Base-by-base conservation (phyloP, 208 protist species). In the Leishmania lainsoni region DNA sequence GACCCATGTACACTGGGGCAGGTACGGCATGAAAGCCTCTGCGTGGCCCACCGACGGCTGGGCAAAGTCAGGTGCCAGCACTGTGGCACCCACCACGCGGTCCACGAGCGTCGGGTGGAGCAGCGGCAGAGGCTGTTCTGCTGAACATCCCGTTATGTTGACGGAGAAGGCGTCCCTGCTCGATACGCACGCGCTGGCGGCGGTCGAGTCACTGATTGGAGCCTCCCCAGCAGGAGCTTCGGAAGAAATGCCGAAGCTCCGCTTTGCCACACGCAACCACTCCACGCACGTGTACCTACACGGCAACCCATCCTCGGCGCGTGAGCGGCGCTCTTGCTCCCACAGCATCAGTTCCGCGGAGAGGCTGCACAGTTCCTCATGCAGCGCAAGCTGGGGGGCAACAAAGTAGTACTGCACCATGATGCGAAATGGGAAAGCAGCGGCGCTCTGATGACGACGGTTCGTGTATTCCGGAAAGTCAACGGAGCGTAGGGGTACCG, bases 341-440 rank as follows among this genome's bases (percentile, higher is more conserved):
- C 78, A 88, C 32, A 20, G 4, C 3, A 0, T 22, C 51, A 89
- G 49, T 29, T 81, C 82, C 22, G 39, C 20, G 54, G 54, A 35
- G 3, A 89, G 73, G 42, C 79, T 68, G 29, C 20, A 26, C n/a
- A 89, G 68, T 35, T 61, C 51, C 65, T 45, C 68, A 8, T 54
- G 3, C 48, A 81, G 63, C 49, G 22, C 71, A 0, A 65, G 26
- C 12, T 63, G 22, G 9, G 51, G 45, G 9, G 39, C n/a, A 17
- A 90, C 83, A 81, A 94, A 91, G 81, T 89, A 92, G 78, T 86
- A 94, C 80, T 94, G 91, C 26, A 89, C 86, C 91, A 94, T 94
- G 48, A 66, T 54, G 32, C 78, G 35, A 75, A 84, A 94, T 0
- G 88, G 91, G 83, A 94, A 94, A 10, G 83, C 80, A 22, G 88